Percentiles rank a stretch among this genome's conserved stretches.
Conservation (phyloP, 495 filamentous ascomycete species). For the Neurospora terricola region DNA sequence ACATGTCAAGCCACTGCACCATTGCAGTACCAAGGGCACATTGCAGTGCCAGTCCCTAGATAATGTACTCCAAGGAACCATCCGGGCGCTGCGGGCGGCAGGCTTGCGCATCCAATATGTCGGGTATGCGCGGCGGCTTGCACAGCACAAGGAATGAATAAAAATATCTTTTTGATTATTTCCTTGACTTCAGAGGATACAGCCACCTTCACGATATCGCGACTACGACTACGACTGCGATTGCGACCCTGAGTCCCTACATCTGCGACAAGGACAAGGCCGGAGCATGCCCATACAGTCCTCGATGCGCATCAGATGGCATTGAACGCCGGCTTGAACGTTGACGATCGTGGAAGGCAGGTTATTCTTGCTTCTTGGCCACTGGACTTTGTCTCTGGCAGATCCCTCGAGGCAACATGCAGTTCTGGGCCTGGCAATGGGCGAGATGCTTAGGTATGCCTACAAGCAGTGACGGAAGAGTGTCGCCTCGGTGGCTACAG, state of each 20-base stretch:
- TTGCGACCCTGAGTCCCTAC: not conserved
- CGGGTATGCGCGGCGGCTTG: constrained; percentile 20
- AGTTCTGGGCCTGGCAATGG: not conserved
- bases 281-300: not conserved
- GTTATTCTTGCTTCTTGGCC: not conserved
- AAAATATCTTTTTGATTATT: constrained; percentile 20
- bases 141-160: constrained; percentile 19
- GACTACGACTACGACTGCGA: not conserved
- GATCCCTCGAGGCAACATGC: not conserved
- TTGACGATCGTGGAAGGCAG: not conserved
- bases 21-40: constrained; percentile 3
- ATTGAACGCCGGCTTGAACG: not conserved
- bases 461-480: constrained; percentile 2
- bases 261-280: not conserved
- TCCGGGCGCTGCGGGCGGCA: constrained; percentile 9
- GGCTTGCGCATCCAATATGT: constrained; percentile 13
- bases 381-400: not conserved
- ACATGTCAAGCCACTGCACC: constrained; percentile 12
- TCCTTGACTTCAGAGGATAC: not conserved
- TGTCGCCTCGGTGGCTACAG: constrained; percentile 1
- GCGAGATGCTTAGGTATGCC: not conserved
- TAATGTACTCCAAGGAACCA: not conserved
- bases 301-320: not conserved
- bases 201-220: constrained; percentile 5
- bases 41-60: constrained; percentile 3